phyloP scores from a whole-genome alignment of 2,329 filamentous ascomycete species.

The Cladosporium sp. region DNA sequence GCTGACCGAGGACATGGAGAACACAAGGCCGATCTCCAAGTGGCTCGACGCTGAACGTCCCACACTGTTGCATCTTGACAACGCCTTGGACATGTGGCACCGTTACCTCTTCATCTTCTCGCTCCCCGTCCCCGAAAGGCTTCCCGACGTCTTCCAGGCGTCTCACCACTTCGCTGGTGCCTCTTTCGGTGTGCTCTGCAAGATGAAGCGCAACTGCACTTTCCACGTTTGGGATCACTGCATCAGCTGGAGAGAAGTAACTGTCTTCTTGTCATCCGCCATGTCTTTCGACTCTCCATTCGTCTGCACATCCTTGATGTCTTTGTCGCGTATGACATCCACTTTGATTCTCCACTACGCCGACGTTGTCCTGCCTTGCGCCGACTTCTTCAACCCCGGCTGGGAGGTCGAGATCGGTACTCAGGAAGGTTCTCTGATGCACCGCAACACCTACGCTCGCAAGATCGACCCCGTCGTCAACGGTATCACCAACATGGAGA shows the following conservation, averaged over 20 bases:
- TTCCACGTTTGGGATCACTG: conserved; percentile 66
- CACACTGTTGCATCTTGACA: conserved; percentile 49
- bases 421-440: conserved; percentile 52
- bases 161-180: conserved; percentile 63
- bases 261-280: conserved; percentile 35
- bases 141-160: conserved; percentile 62
- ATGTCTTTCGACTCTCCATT: conserved; percentile 25
- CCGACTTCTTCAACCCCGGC: conserved; percentile 59
- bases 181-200: conserved; percentile 62
- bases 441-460: conserved; percentile 52
- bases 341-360: conserved; percentile 43
- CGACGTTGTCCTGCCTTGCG: conserved; percentile 57
- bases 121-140: conserved; percentile 56
- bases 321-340: conserved; percentile 27
- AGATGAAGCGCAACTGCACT: conserved; percentile 60
- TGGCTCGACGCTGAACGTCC: conserved; percentile 50
- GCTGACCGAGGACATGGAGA: conserved; percentile 47
- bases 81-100: conserved; percentile 49
- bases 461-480: conserved; percentile 63
- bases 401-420: conserved; percentile 62
- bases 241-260: conserved; percentile 62
- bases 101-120: conserved; percentile 57
- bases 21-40: conserved; percentile 42
- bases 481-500: conserved; percentile 60
- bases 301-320: conserved; percentile 27